A percentile compares a stretch with the other conserved stretches of the same genome.
Evolutionary conservation across 805 yeast genomes (phyloP).

Genomic region (Metschnikowia corniflorae): DNA sequence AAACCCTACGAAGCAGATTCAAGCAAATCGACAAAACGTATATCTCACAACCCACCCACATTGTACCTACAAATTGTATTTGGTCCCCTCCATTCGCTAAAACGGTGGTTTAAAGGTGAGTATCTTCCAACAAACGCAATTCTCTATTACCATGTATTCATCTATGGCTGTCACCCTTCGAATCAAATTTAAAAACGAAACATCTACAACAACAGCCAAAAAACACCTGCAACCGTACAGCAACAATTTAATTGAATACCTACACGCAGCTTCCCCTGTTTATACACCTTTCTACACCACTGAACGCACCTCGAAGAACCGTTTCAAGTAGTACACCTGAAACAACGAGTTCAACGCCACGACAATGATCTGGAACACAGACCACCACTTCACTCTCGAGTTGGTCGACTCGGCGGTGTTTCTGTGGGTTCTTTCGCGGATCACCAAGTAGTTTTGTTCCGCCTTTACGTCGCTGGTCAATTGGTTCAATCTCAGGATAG

Average conservation of each 20-base stretch:
- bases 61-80: too few species aligned
- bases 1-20: too few species aligned
- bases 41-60: too few species aligned
- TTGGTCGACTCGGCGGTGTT: constrained; percentile 98
- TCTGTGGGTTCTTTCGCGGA: constrained; percentile 96
- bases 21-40: too few species aligned
- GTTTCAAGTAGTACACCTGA: constrained; percentile 89
- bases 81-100: too few species aligned
- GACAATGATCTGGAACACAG: constrained; percentile 81
- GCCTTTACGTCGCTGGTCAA: constrained; percentile 84
- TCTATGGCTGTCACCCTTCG: too few species aligned
- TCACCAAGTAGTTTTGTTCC: constrained; percentile 88
- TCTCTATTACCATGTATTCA: too few species aligned
- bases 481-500: constrained; percentile 70
- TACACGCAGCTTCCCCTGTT: not conserved
- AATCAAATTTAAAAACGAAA: too few species aligned
- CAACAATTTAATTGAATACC: not conserved
- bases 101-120: too few species aligned
- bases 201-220: too few species aligned
- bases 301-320: constrained; percentile 93
- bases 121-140: too few species aligned
- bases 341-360: constrained; percentile 84
- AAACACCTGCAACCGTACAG: too few species aligned
- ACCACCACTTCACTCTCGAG: constrained; percentile 97
- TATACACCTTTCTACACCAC: constrained; percentile 67